Percentiles rank a stretch among this genome's conserved stretches.
Evolutionary conservation across 306 rosid genomes (phyloP).

Genomic region (Fragaria iinumae): DNA sequence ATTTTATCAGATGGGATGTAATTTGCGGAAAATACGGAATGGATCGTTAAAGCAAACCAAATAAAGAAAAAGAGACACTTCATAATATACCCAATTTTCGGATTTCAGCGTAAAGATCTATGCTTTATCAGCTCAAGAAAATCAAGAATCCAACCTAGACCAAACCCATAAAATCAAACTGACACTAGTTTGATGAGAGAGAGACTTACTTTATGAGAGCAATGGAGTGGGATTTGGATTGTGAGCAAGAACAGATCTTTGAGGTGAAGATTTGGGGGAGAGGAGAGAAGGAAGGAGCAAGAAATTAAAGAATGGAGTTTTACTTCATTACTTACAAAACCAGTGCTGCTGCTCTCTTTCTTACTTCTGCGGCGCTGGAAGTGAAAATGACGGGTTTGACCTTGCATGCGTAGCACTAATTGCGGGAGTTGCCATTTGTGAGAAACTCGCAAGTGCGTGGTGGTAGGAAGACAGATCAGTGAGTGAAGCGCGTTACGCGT

Average conservation of each 20-base stretch:
- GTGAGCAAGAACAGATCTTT: not conserved
- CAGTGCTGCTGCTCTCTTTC: not conserved
- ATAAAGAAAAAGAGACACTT: slow-evolving; percentile 24
- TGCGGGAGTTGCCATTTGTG: not conserved
- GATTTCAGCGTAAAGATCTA: not conserved
- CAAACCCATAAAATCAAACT: not conserved
- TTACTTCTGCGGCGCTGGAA: not conserved
- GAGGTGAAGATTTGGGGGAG: not conserved
- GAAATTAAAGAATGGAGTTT: not conserved
- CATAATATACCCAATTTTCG: slow-evolving; percentile 5
- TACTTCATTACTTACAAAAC: too few relatives aligned
- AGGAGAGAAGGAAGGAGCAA: not conserved
- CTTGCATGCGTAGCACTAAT: not conserved
- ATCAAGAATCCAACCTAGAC: not conserved
- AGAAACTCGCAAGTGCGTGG: not conserved
- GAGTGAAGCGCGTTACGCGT: slow-evolving; percentile 21
- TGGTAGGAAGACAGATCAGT: slow-evolving; percentile 21
- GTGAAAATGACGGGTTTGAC: not conserved
- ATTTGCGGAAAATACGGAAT: slow-evolving; percentile 39
- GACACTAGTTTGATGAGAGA: not conserved
- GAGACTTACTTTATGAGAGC: not conserved
- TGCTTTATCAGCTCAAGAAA: not conserved
- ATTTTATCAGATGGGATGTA: slow-evolving; percentile 63
- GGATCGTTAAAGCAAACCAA: slow-evolving; percentile 34
- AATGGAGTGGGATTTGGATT: not conserved